Evolutionary conservation across 2,329 filamentous ascomycete genomes (phyloP), one percentile per base, ranked within the genome.

Genomic region (Arthrobotrys sphaeroides): DNA sequence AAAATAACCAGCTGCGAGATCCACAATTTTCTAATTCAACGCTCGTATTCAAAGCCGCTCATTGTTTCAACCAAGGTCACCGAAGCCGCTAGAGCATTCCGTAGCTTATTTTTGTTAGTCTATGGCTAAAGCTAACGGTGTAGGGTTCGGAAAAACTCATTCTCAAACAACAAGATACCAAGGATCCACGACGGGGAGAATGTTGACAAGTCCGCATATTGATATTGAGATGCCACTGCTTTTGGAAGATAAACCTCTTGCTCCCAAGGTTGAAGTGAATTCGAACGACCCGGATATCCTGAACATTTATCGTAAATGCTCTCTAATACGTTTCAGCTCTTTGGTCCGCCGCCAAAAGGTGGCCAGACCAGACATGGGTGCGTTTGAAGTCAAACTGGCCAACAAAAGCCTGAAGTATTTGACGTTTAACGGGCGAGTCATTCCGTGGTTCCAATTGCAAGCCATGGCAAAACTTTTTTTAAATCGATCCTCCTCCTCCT

Each of bases 61-160:
- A 28, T 57, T 42, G 72, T 64, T 69, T 69, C 64, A 64, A 64
- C 59, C 47, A 64, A 64, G 72, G 65, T 68, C 57, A 69, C 36
- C 64, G 47, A 55, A 59, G 57, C 38, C 64, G 69, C 69, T 67
- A 51, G 61, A 68, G 62, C 45, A 55, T 49, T 43, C 62, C 38
- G 49, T 26, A 40, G 45, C 31, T 45, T 45, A 68, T 20, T 51
- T 59, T 51, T 4, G 20, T 36, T 59, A 33, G 59, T 24, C 16
- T 26, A 36, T 60, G 72, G 72, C 64, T 75, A 64, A 75, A 68
- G 45, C 70, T 53, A 53, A 26, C 3, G 13, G 51, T 55, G 51
- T 33, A 68, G 62, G 70, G 70, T 40, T 75, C 72, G 72, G 72
- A 75, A 75, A 75, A 75, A 75, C 72, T 75, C 57, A 65, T 65